Evolutionary conservation across 305 asterid genomes (phyloP).

Genomic region (Solanum hybrid): DNA sequence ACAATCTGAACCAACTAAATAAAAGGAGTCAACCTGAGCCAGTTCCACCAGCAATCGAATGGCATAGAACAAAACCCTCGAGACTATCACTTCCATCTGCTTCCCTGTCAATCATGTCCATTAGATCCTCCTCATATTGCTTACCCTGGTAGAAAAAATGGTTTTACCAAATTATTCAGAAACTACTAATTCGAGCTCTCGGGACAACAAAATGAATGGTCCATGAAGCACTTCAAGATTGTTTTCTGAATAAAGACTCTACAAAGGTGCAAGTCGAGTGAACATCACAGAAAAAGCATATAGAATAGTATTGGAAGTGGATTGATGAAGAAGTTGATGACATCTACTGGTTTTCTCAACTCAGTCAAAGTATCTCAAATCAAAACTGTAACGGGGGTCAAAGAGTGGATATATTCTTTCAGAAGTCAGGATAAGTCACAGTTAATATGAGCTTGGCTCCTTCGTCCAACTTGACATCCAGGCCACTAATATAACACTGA

Average conservation of each 20-base stretch:
- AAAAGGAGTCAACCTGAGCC: constrained; percentile 63
- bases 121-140: constrained; percentile 90
- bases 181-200: background rate
- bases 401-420: background rate
- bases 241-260: background rate
- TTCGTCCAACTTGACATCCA: background rate
- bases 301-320: background rate
- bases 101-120: constrained; percentile 99
- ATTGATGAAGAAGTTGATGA: background rate
- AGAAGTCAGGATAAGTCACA: background rate
- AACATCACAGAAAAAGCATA: background rate
- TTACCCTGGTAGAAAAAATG: constrained; percentile 54
- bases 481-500: background rate
- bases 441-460: background rate
- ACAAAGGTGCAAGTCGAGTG: background rate
- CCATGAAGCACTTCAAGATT: background rate
- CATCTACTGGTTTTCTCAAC: background rate
- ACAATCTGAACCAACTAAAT: background rate
- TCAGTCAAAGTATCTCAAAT: background rate
- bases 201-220: background rate
- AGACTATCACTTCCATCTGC: constrained; percentile 99
- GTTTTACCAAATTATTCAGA: constrained; percentile 1
- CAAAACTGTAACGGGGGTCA: background rate
- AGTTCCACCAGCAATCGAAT: constrained; percentile 99
- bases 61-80: constrained; percentile 98